These are phyloP conservation scores for Backusella australiensis DNA, from an alignment of 192 early-diverging fungal species.

Conservation along the genomic window DNA sequence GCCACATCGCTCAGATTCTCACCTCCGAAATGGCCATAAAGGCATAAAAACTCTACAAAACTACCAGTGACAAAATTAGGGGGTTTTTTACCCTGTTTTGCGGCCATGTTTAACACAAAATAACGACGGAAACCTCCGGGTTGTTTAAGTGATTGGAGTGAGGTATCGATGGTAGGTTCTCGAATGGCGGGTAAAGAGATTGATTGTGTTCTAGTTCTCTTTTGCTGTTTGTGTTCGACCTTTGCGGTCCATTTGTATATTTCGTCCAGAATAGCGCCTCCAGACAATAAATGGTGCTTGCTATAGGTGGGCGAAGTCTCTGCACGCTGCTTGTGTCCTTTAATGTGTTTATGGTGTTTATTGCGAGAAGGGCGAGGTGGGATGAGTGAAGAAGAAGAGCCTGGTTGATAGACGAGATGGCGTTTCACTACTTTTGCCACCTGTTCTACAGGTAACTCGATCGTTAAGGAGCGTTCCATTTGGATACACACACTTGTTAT, in stretches of 20 bases:
- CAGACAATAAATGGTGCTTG: constrained; percentile 53
- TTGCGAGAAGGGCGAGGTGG: constrained; percentile 23
- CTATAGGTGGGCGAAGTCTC: constrained; percentile 22
- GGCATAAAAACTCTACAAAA: constrained; percentile 91
- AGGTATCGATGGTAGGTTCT: background rate
- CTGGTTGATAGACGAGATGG: constrained; percentile 64
- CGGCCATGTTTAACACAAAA: constrained; percentile 74
- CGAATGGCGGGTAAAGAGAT: constrained; percentile 29
- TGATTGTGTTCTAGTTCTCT: constrained; percentile 30
- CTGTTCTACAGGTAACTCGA: constrained; percentile 52
- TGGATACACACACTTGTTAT: background rate
- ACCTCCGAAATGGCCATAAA: constrained; percentile 94
- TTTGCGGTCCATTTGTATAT: constrained; percentile 90
- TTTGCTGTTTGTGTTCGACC: constrained; percentile 46
- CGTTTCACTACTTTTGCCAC: constrained; percentile 66
- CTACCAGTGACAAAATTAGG: constrained; percentile 83
- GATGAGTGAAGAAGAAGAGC: constrained; percentile 42
- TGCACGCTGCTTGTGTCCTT: constrained; percentile 31
- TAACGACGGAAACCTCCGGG: constrained; percentile 91
- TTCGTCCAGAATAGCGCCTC: constrained; percentile 78
- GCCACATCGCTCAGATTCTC: constrained; percentile 84
- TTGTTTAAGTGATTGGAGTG: constrained; percentile 47
- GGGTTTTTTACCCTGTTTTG: constrained; percentile 61
- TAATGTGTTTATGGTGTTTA: constrained; percentile 16
- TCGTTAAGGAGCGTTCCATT: constrained; percentile 28